Evolutionary conservation across 768 basidiomycete genomes (phyloP), one percentile per base, ranked within the genome.

Genomic region (Phanerochaete carnosa): DNA sequence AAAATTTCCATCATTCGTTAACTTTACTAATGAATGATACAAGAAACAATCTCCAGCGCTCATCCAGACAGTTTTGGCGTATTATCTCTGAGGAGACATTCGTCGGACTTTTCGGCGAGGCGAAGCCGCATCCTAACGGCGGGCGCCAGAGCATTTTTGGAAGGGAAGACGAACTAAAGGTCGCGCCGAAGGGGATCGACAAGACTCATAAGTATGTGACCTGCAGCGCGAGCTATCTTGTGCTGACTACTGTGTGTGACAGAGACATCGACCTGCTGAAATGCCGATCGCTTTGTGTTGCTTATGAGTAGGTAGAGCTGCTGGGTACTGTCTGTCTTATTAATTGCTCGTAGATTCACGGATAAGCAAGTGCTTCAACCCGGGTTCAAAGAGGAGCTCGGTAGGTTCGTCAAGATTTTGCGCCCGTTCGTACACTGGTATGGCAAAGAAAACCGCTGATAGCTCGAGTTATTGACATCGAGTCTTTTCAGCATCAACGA

Each of bases 221-320:
- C 4, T 8, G 16, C 3, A 47, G 23, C n/a, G 5, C 29, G n/a
- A 16, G 22, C 9, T 15, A 15, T 13, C 32, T n/a, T 13, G 32
- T 28, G 29, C 23, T 57, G 33, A 29, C 51, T 37, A 19, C 54
- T 47, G 29, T 28, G 15, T 25, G 13, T 33, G 16, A 19, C 61
- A 91, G 89, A 72, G 94, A 98, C 70, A 98, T 99, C 64, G 95
- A 96, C 71, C 75, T 98, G 53, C 75, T 99, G 62, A 92, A 92
- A 73, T 88, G 91, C 62, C 85, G 94, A 26, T 86, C 87, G 19
- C 84, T 93, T 33, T 87, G 81, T 2, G 92, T 95, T 2, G 70
- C 81, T 0, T 80, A 87, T 64, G 70, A 71, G 92, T 91, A 62
- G 54, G 79, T 74, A 5, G 23, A n/a, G 11, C 29, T n/a, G 16